A percentile compares a stretch with the other conserved stretches of the same genome.
Evolutionary conservation across 2,329 filamentous ascomycete species (phyloP).

Genomic region (Colletotrichum cuscutae): DNA sequence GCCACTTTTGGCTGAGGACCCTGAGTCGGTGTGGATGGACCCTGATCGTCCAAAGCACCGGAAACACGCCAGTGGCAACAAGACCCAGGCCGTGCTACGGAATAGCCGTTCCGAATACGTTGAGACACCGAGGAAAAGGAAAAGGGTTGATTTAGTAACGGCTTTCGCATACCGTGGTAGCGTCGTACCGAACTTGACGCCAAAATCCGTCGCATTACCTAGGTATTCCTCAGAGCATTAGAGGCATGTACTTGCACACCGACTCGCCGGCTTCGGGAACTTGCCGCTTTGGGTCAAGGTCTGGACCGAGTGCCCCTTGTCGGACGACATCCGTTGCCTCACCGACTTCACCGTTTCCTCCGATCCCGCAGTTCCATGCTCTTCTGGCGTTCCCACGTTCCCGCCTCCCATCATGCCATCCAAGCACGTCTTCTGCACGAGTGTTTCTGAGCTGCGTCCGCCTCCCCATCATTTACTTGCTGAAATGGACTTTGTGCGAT

Average conservation of each 20-base stretch:
- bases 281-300: slow-evolving; percentile 14
- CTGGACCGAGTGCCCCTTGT: background rate
- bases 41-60: slow-evolving; percentile 27
- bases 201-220: too few species aligned
- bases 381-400: background rate
- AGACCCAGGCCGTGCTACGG: background rate
- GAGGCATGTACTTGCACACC: background rate
- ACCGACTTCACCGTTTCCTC: slow-evolving; percentile 23
- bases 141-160: background rate
- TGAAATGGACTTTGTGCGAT: too few species aligned
- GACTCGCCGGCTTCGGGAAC: background rate
- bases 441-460: background rate
- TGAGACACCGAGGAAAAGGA: background rate
- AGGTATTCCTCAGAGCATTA: too few species aligned
- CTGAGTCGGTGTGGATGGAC: slow-evolving; percentile 31
- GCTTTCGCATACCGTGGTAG: background rate
- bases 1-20: background rate
- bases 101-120: slow-evolving; percentile 6
- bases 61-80: slow-evolving; percentile 32
- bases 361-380: slow-evolving; percentile 5
- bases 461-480: background rate
- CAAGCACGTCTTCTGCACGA: background rate
- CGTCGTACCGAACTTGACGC: too few species aligned
- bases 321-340: slow-evolving; percentile 22
- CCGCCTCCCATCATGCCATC: background rate